Conservation (phyloP, 2,329 filamentous ascomycete species). For the Onygenales sp. region DNA sequence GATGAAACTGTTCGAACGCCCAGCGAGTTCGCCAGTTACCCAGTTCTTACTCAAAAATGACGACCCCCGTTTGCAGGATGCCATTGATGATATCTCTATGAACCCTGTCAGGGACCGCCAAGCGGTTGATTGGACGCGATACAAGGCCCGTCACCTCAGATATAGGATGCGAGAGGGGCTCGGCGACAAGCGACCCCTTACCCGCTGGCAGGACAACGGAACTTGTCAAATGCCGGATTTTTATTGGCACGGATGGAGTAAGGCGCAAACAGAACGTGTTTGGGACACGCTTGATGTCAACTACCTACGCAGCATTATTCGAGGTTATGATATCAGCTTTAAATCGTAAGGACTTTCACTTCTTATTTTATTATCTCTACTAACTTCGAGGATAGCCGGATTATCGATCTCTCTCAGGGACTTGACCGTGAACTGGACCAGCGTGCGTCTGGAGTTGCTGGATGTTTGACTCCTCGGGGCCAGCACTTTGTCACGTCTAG, state of each 20-base stretch:
- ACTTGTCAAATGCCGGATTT: constrained; percentile 46
- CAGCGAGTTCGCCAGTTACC: constrained; percentile 53
- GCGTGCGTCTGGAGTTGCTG: constrained; percentile 46
- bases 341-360: constrained; percentile 39
- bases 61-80: constrained; percentile 44
- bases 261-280: constrained; percentile 48
- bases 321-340: constrained; percentile 48
- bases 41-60: constrained; percentile 51
- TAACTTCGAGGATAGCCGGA: constrained; percentile 19
- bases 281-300: constrained; percentile 58
- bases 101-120: constrained; percentile 16
- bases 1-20: constrained; percentile 42
- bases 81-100: constrained; percentile 38
- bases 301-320: constrained; percentile 40
- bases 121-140: constrained; percentile 30
- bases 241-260: constrained; percentile 43
- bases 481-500: constrained; percentile 52
- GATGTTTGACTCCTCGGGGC: constrained; percentile 60
- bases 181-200: constrained; percentile 49
- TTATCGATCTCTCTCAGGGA: constrained; percentile 62
- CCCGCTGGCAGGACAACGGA: constrained; percentile 49
- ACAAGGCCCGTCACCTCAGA: constrained; percentile 50
- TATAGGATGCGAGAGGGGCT: constrained; percentile 44
- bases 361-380: not conserved
- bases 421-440: constrained; percentile 50